Percentiles rank a stretch among this genome's conserved stretches.
Conservation (phyloP, 2,329 filamentous ascomycete genomes). For the Neonectria punicea region DNA sequence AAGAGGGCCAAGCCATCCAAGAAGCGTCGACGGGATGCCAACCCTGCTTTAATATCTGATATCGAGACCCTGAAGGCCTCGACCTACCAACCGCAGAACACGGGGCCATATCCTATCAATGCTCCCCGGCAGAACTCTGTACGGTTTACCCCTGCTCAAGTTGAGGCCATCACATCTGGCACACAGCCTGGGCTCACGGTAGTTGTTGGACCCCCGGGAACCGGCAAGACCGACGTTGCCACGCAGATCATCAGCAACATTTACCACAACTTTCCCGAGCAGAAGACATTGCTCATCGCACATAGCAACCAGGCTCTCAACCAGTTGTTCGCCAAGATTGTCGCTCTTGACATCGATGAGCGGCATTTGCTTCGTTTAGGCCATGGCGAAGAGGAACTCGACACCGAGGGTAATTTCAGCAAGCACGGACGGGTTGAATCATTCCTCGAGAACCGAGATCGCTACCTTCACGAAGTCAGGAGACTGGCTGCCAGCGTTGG, state of each 20-base stretch:
- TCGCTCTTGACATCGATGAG: constrained; percentile 94
- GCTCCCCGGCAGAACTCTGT: constrained; percentile 83
- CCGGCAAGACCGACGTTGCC: constrained; percentile 98
- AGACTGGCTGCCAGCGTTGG: constrained; percentile 85
- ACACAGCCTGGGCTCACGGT: constrained; percentile 94
- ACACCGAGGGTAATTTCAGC: constrained; percentile 87
- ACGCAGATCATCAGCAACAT: constrained; percentile 99
- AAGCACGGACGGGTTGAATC: constrained; percentile 96
- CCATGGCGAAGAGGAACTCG: constrained; percentile 94
- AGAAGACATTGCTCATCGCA: constrained; percentile 90
- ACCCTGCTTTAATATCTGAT: constrained; percentile 70
- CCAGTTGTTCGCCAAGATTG: constrained; percentile 97
- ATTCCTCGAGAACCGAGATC: constrained; percentile 87
- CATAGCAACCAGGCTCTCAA: constrained; percentile 99
- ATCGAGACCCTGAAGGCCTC: constrained; percentile 81
- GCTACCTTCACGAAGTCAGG: constrained; percentile 84
- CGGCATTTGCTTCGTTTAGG: constrained; percentile 91
- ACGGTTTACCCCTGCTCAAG: constrained; percentile 89
- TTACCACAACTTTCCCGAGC: constrained; percentile 95
- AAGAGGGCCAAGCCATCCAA: constrained; percentile 73
- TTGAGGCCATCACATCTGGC: constrained; percentile 92
- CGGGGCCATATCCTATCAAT: constrained; percentile 89
- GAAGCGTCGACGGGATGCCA: constrained; percentile 85
- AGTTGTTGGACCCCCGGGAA: constrained; percentile 94
- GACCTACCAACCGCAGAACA: constrained; percentile 89